Conservation (phyloP, 768 basidiomycete species). For the Xerocomellus amylosporus region DNA sequence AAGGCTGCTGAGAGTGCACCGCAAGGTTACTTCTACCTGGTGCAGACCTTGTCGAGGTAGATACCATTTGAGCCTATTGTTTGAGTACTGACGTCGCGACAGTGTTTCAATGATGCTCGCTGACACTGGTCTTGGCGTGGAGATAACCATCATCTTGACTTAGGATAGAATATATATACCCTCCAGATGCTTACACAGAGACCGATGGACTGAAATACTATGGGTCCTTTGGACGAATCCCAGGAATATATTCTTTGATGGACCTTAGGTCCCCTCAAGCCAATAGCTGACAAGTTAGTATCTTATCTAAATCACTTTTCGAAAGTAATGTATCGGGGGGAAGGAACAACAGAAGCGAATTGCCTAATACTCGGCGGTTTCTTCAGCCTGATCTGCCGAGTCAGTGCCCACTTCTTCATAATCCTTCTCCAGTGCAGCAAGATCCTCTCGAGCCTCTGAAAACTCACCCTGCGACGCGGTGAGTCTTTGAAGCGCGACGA, state of each 20-base stretch:
- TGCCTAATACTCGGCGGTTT: constrained; percentile 49
- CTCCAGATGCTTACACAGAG: not conserved
- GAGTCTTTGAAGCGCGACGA: constrained; percentile 5
- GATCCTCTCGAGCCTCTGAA: constrained; percentile 96
- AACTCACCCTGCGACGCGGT: constrained; percentile 74
- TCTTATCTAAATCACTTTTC: constrained; percentile 6
- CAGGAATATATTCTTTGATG: constrained; percentile 4
- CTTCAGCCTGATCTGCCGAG: constrained; percentile 71
- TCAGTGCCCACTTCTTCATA: constrained; percentile 87
- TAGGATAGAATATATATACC: not conserved
- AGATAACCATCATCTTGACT: constrained; percentile 25
- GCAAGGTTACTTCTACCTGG: constrained; percentile 46
- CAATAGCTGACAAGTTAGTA: constrained; percentile 13
- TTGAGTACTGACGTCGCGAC: not conserved
- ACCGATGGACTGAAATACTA: not conserved
- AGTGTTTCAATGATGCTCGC: constrained; percentile 31
- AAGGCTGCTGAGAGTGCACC: constrained; percentile 50
- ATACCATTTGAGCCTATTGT: constrained; percentile 7
- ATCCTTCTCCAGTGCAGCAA: constrained; percentile 95
- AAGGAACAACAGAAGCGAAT: not conserved
- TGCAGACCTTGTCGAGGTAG: constrained; percentile 69
- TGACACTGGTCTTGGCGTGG: constrained; percentile 38
- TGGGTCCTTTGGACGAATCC: not conserved
- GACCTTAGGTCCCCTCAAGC: not conserved
- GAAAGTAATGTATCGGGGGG: constrained; percentile 1